phyloP scores from a whole-genome alignment of 306 rosid genomes.

The Cucurbita argyrosperma region DNA sequence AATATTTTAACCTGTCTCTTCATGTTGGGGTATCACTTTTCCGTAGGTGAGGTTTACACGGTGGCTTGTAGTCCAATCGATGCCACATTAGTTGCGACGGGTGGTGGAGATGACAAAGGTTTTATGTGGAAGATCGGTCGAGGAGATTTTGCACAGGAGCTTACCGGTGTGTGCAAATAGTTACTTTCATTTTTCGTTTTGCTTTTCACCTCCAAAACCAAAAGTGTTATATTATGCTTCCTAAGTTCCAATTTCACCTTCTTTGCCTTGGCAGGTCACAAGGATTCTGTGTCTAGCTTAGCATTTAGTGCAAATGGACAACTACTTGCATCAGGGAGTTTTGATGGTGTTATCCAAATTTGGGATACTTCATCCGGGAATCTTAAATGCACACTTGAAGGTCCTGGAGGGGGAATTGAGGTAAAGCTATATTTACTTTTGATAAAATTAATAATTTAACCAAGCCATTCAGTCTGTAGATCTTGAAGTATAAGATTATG shows the following conservation, averaged over 20 bases:
- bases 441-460: not conserved
- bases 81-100: slow-evolving; percentile 60
- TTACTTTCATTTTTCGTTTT: too few relatives aligned
- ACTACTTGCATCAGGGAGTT: slow-evolving; percentile 68
- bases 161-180: slow-evolving; percentile 30
- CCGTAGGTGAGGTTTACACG: slow-evolving; percentile 56
- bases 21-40: not conserved
- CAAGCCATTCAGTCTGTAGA: not conserved
- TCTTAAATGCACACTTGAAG: slow-evolving; percentile 46
- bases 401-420: slow-evolving; percentile 69
- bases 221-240: not conserved
- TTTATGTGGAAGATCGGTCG: slow-evolving; percentile 75
- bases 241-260: not conserved
- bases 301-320: slow-evolving; percentile 72
- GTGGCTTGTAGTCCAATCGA: slow-evolving; percentile 77
- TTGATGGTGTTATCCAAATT: slow-evolving; percentile 55
- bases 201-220: too few relatives aligned
- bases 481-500: not conserved
- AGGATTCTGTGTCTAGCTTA: slow-evolving; percentile 56
- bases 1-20: not conserved
- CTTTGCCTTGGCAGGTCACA: slow-evolving; percentile 39
- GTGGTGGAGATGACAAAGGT: slow-evolving; percentile 78
- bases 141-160: slow-evolving; percentile 80
- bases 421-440: slow-evolving; percentile 21
- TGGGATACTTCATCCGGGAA: slow-evolving; percentile 56